A percentile compares a stretch with the other conserved stretches of the same genome.
phyloP scores from a whole-genome alignment of 2,329 filamentous ascomycete genomes.

The Daldinia sp. region DNA sequence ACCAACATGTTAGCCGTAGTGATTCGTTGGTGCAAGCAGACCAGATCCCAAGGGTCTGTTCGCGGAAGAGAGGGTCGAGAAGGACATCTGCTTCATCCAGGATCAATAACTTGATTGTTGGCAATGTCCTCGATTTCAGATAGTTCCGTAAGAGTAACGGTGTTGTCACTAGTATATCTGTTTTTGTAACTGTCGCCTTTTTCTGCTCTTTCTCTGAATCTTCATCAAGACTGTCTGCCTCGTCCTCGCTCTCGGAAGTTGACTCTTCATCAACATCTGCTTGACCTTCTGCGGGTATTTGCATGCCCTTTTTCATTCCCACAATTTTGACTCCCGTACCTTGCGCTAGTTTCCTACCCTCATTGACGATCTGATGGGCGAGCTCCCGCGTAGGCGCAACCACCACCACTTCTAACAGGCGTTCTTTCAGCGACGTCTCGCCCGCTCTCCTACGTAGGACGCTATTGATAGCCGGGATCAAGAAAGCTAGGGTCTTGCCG shows the following conservation, averaged over 20 bases:
- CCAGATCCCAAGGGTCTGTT: conserved; percentile 90
- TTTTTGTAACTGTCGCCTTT: conserved; percentile 67
- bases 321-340: conserved; percentile 84
- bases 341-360: conserved; percentile 82
- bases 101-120: conserved; percentile 78
- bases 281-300: conserved; percentile 64
- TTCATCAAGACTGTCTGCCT: conserved; percentile 54
- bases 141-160: conserved; percentile 83
- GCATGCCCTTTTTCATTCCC: conserved; percentile 88
- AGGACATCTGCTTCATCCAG: conserved; percentile 97
- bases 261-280: conserved; percentile 51
- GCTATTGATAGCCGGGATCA: conserved; percentile 86
- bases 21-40: conserved; percentile 76
- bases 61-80: conserved; percentile 88
- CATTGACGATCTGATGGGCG: conserved; percentile 82
- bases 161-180: conserved; percentile 84
- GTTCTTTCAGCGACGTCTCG: conserved; percentile 57
- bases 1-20: conserved; percentile 89
- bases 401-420: conserved; percentile 74
- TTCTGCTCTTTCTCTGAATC: conserved; percentile 53
- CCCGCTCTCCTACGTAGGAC: conserved; percentile 71
- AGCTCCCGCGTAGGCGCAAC: conserved; percentile 84
- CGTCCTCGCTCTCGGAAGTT: conserved; percentile 31
- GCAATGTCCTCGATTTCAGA: conserved; percentile 68
- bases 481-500: conserved; percentile 93